Base-by-base conservation (phyloP, 83 land plant species). In the Picea abies region DNA sequence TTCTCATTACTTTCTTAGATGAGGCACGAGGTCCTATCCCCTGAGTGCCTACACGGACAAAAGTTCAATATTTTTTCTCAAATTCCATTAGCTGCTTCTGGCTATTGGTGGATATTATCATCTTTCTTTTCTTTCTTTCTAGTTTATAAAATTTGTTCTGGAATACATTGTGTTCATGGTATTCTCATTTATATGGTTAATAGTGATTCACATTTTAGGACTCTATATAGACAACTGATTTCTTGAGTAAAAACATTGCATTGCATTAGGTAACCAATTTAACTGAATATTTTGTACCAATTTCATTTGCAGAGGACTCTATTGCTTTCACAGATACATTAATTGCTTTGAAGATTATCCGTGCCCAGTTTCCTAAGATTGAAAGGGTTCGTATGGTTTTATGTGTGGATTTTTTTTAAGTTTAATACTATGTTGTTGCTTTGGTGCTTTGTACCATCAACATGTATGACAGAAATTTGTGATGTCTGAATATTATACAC, bases 291-390 rank as follows among this genome's bases (percentile, higher is more conserved):
- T 71, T 11, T 72, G 52, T 41, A 44, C 39, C 22, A 44, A n/a
- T 72, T 82, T 7, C 25, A 72, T 41, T 39, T 84, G 84, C 91
- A 93, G 96, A 89, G 79, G 88, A 87, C 11, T 86, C 78, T 64
- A 86, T 84, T 80, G 83, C 82, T 10, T 93, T 93, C 25, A 87
- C 88, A 63, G 98, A 96, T 82, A 96, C 98, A 32, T 41, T 85
- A 86, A 80, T 92, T 69, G 98, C 96, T 78, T 89, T 96, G 61
- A 90, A 86, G n/a, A 89, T 94, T 69, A 96, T 96, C 92, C 92
- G 88, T 25, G 90, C 90, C 32, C 98, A 96, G 90, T 96, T 96
- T 80, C 98, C 98, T 4, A 85, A 82, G 37, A 75, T 91, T 5
- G 92, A 93, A 6, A 91, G 90, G 96, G 96, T 91, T 63, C 3